Evolutionary conservation across 306 rosid species (phyloP).

Genomic region (Medicago arabica): DNA sequence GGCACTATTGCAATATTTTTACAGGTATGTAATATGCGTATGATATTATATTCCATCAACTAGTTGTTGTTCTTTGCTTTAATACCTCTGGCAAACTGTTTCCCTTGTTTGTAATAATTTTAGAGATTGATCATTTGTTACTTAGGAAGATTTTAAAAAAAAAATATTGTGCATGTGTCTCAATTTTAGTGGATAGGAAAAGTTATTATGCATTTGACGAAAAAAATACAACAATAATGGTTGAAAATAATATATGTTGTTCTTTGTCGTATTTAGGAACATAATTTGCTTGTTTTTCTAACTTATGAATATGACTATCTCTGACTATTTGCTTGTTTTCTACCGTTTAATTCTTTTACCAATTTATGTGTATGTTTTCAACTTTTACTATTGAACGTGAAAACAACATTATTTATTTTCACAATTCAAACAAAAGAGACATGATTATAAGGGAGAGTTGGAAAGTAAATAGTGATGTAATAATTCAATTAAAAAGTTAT

Average conservation of each 20-base stretch:
- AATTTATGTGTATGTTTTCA: background rate
- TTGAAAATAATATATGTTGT: too few relatives aligned
- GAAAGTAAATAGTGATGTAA: background rate
- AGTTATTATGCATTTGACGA: too few relatives aligned
- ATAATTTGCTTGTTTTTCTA: constrained; percentile 11
- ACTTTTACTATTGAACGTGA: background rate
- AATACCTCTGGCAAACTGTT: background rate
- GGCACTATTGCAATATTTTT: constrained; percentile 79
- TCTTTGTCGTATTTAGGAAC: too few relatives aligned
- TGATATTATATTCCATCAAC: background rate
- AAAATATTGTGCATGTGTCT: too few relatives aligned
- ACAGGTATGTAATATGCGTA: constrained; percentile 41
- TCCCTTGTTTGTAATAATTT: background rate
- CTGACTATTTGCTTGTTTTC: background rate
- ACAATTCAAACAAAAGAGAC: background rate
- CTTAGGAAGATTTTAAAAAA: background rate
- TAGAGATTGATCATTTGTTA: too few relatives aligned
- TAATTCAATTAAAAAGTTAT: background rate
- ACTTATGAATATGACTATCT: background rate
- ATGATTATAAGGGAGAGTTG: background rate
- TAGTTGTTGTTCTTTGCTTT: constrained; percentile 1
- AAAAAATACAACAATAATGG: too few relatives aligned
- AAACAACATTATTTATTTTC: background rate
- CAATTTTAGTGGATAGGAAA: too few relatives aligned
- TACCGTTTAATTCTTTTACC: background rate